Conservation (phyloP, 176 grass and related monocot genomes). For the Pontederia paniculata region DNA sequence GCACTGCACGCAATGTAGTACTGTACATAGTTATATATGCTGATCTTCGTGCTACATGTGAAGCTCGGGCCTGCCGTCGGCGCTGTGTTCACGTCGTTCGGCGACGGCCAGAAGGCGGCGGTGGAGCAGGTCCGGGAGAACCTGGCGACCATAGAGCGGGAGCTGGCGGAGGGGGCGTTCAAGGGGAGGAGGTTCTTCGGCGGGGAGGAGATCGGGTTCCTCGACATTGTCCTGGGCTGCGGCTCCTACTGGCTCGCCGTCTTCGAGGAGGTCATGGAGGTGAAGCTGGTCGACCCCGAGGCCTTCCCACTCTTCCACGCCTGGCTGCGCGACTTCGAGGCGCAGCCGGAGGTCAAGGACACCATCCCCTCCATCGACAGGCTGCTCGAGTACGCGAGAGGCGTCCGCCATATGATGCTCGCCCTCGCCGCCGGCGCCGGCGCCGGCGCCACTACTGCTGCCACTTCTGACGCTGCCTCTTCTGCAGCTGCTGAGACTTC, state of each 20-base stretch:
- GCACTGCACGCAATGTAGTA: background rate
- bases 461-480: background rate
- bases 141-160: slow-evolving; percentile 3
- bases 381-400: slow-evolving; percentile 9
- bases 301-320: slow-evolving; percentile 7
- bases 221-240: slow-evolving; percentile 17
- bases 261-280: slow-evolving; percentile 16
- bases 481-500: too few species aligned
- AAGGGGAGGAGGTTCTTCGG: slow-evolving; percentile 10
- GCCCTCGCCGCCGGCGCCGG: background rate
- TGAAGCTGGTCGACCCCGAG: slow-evolving; percentile 3
- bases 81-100: slow-evolving; percentile 1
- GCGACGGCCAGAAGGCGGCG: slow-evolving; percentile 6
- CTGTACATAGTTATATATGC: background rate
- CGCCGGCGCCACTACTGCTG: background rate
- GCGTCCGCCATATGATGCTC: slow-evolving; percentile 1
- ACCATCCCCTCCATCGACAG: slow-evolving; percentile 5
- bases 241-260: slow-evolving; percentile 18
- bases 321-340: slow-evolving; percentile 9
- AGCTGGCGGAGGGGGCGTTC: slow-evolving; percentile 9
- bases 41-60: background rate
- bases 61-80: slow-evolving; percentile 8
- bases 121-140: slow-evolving; percentile 12
- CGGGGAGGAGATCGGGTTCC: slow-evolving; percentile 4
- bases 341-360: slow-evolving; percentile 3